These are phyloP conservation scores for Podospora appendiculata DNA, from an alignment of 495 filamentous ascomycete species.

Conservation along the genomic window DNA sequence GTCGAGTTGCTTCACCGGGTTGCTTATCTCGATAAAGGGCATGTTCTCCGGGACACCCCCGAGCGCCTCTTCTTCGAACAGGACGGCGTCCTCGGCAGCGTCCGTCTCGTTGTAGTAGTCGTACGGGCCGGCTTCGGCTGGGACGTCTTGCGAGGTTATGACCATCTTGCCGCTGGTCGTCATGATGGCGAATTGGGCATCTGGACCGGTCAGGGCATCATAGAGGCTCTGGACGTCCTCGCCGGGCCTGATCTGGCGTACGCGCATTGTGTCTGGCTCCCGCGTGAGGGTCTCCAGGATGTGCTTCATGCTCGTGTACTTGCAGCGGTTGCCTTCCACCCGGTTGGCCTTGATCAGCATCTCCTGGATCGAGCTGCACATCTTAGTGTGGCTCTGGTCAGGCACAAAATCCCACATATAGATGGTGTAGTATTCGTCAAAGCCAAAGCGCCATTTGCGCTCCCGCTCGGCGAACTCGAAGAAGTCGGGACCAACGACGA, in stretches of 20 bases:
- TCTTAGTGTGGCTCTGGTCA: conserved; percentile 9
- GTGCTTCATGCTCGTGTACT: conserved; percentile 25
- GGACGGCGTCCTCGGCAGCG: conserved; percentile 34
- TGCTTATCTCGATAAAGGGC: conserved; percentile 28
- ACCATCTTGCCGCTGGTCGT: conserved; percentile 11
- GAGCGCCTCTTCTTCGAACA: conserved; percentile 35
- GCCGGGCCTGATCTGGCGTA: conserved; percentile 31
- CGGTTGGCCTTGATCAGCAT: conserved; percentile 26
- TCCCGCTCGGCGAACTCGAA: conserved; percentile 31
- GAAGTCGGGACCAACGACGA: conserved; percentile 30
- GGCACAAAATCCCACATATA: conserved; percentile 43
- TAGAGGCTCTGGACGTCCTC: conserved; percentile 31
- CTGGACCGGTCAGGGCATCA: conserved; percentile 24
- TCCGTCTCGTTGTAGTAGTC: conserved; percentile 39
- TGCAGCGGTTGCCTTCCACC: conserved; percentile 17
- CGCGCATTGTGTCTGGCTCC: conserved; percentile 27
- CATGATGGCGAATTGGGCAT: conserved; percentile 14
- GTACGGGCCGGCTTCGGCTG: conserved; percentile 8
- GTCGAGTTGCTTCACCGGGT: conserved; percentile 28
- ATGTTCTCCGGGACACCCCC: conserved; percentile 16
- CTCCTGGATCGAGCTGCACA: conserved; percentile 6
- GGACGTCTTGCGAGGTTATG: conserved; percentile 2
- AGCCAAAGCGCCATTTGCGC: conserved; percentile 38
- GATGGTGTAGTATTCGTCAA: conserved; percentile 44
- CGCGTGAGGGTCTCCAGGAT: conserved; percentile 31